Conservation (phyloP, 164 flowering plant genomes). For the Aristolochia fimbriata region DNA sequence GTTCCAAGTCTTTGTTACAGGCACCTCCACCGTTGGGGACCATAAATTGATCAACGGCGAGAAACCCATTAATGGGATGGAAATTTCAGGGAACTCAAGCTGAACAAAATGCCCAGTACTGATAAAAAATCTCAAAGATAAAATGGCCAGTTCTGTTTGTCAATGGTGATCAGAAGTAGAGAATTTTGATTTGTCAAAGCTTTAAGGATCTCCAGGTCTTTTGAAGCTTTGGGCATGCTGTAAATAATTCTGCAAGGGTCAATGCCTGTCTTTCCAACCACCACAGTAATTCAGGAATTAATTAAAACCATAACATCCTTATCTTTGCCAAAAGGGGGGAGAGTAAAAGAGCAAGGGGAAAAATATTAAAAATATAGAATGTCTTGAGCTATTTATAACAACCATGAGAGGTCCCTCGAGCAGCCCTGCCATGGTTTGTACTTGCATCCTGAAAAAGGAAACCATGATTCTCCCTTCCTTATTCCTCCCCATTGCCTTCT, state of each 20-base stretch:
- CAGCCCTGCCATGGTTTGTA: constrained; percentile 25
- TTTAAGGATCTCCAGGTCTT: not conserved
- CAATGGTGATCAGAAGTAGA: not conserved
- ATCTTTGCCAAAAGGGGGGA: constrained; percentile 20
- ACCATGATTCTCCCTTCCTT: constrained; percentile 15
- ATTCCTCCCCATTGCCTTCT: constrained; percentile 9
- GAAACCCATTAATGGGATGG: too few species aligned
- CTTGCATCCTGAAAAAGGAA: constrained; percentile 14
- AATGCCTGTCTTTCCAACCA: constrained; percentile 11
- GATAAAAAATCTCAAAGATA: not conserved
- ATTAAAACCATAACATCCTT: constrained; percentile 14
- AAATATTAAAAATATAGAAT: constrained; percentile 11
- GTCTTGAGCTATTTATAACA: constrained; percentile 29
- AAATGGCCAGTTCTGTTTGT: not conserved
- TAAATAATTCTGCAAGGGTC: not conserved
- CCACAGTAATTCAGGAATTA: constrained; percentile 17
- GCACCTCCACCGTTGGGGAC: not conserved
- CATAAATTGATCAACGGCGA: too few species aligned
- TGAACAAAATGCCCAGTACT: too few species aligned
- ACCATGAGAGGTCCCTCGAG: constrained; percentile 19
- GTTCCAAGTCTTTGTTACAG: not conserved
- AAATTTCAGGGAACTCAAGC: too few species aligned
- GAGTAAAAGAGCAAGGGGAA: constrained; percentile 14
- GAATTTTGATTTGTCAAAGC: not conserved
- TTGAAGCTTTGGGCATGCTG: not conserved